Conservation (phyloP, 2,329 filamentous ascomycete species). For the Tricladium varicosporioides region DNA sequence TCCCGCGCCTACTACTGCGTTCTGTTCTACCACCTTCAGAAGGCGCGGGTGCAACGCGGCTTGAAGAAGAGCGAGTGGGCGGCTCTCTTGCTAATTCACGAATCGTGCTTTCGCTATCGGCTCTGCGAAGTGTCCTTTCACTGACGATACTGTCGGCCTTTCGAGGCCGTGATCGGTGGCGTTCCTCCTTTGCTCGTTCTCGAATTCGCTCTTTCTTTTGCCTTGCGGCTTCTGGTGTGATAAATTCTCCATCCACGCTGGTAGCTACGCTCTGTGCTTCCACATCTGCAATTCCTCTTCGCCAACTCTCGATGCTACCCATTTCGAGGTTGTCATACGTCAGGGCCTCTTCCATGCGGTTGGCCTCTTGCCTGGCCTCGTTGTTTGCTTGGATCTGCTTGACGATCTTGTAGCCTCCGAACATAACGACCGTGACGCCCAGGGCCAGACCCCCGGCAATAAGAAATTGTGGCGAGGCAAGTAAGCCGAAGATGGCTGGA, state of each 20-base stretch:
- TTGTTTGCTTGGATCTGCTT: conserved; percentile 66
- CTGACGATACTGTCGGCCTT: conserved; percentile 9
- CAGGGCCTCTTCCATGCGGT: conserved; percentile 29
- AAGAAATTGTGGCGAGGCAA: conserved; percentile 89
- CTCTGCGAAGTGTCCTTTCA: not conserved
- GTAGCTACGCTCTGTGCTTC: conserved; percentile 30
- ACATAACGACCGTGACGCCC: conserved; percentile 91
- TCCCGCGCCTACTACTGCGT: conserved; percentile 2
- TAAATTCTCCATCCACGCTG: conserved; percentile 30
- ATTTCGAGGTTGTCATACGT: conserved; percentile 31
- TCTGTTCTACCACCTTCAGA: conserved; percentile 2
- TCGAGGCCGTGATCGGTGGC: not conserved
- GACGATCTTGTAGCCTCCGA: conserved; percentile 96
- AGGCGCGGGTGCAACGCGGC: not conserved
- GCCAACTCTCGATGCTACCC: conserved; percentile 34
- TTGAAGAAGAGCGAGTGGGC: not conserved
- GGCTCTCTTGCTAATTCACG: not conserved
- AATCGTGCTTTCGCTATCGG: not conserved
- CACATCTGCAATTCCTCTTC: conserved; percentile 33
- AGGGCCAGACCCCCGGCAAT: conserved; percentile 87
- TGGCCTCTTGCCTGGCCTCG: conserved; percentile 23
- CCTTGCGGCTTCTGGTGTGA: conserved; percentile 27
- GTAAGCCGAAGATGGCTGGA: conserved; percentile 80
- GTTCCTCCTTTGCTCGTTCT: conserved; percentile 10
- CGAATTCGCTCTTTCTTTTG: conserved; percentile 12